A percentile compares a stretch with the other conserved stretches of the same genome.
These are phyloP conservation scores for Coriolopsis trogii DNA, from an alignment of 1,284 basidiomycete species.

Conservation along the genomic window DNA sequence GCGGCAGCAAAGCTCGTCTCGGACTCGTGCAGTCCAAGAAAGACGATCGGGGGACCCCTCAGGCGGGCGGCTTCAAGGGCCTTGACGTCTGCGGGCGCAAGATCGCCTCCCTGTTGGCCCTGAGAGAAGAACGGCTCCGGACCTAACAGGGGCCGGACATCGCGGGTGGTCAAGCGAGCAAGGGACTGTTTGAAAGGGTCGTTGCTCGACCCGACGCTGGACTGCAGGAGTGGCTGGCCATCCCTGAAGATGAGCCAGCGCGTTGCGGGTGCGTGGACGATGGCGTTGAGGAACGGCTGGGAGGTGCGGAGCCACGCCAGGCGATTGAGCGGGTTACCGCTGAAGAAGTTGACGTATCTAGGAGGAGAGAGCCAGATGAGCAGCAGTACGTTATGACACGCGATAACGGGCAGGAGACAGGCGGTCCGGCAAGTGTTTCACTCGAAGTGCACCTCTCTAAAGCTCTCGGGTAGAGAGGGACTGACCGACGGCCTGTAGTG, in stretches of 20 bases:
- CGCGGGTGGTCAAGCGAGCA: conserved; percentile 56
- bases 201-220: conserved; percentile 21
- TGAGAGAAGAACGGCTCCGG: conserved; percentile 66
- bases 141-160: conserved; percentile 51
- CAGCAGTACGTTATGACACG: conserved; percentile 9
- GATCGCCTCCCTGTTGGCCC: conserved; percentile 53
- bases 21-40: conserved; percentile 83
- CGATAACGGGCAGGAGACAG: background rate
- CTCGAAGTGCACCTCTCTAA: too few species aligned
- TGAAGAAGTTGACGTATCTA: conserved; percentile 61
- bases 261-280: conserved; percentile 59
- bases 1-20: conserved; percentile 44
- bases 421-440: too few species aligned
- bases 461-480: too few species aligned
- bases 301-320: conserved; percentile 84
- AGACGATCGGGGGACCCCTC: conserved; percentile 58
- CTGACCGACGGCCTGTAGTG: too few species aligned
- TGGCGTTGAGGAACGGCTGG: conserved; percentile 69
- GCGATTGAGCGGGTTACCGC: conserved; percentile 84
- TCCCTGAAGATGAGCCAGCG: conserved; percentile 76
- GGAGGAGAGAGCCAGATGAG: conserved; percentile 22
- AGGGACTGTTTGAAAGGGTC: conserved; percentile 37
- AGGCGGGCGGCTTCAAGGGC: conserved; percentile 68
- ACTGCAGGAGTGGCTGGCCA: conserved; percentile 63
- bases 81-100: conserved; percentile 44